Base-by-base conservation (phyloP, 345 rosid species). In the Eucalyptus cloeziana region DNA sequence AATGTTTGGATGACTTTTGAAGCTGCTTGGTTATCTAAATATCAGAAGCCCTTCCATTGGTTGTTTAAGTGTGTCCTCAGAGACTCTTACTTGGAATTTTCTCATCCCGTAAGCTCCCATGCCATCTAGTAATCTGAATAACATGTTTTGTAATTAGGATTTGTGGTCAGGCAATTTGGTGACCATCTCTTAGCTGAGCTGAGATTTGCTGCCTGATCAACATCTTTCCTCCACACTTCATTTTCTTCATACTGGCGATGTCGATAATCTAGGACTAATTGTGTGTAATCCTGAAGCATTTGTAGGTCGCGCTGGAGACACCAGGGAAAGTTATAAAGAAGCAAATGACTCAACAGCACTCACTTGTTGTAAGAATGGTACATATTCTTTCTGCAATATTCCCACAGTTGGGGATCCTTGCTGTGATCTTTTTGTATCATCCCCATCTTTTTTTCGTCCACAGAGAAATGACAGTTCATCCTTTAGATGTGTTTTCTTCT, bases 341-440 rank as follows among this genome's bases (percentile, higher is more conserved):
- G 47, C 27, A 60, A 62, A 89, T 88, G 94, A 90, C 86, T 89
- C 88, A 67, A 91, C 89, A 90, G 45, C 86, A 79, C 89, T 90
- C 51, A 71, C 43, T 40, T 76, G 83, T 76, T 91, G 94, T 91
- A 92, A 92, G 94, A 93, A 89, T 87, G 91, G 92, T 89, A 90
- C 92, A 91, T 92, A 81, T 91, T 92, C 92, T 69, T 88, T 88
- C 60, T 90, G 87, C 89, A 91, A 89, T 89, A 67, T 90, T 92
- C 88, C 45, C 64, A 49, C 64, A 25, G 56, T 86, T 33, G 24
- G 62, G 88, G 79, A 40, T 87, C n/a, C 76, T 60, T 52, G 89
- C 92, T 91, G 87, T 89, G 93, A 90, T 94, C 94, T 93, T 95
- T 56, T 88, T 94, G 94, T 96, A 93, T 93, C 91, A 92, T 91